Evolutionary conservation across 768 basidiomycete species (phyloP), one percentile per base, ranked within the genome.

Genomic region (Daedaleopsis sinensis): DNA sequence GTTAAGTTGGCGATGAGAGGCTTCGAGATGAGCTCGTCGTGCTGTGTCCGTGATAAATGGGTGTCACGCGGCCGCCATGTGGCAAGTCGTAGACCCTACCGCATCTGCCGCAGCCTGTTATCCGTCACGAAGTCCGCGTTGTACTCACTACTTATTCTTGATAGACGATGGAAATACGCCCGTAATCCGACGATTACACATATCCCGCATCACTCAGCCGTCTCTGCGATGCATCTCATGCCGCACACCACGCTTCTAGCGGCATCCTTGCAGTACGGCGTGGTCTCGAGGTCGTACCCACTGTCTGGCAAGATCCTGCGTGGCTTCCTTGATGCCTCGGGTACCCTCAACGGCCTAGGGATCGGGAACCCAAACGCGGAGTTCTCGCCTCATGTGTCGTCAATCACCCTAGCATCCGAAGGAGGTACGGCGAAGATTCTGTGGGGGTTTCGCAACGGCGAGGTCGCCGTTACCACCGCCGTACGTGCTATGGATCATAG

Each of bases 351-450:
- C 43, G 87, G 86, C 7, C 64, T 85, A 18, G 86, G 87, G 2
- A 80, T 85, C 54, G 88, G 88, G 4, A 91, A 92, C 66, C 90
- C 89, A 4, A 91, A 91, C 65, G 82, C 82, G 13, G 89, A 92
- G 67, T 88, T 92, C 62, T 80, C 83, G 1, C 89, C 90, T 2
- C 79, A 91, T 54, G 80, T 91, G 12, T 83, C 87, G 15, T 71
- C 79, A 0, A 88, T 87, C 61, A 74, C 78, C 5, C 73, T 92
- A 23, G 67, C 80, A 18, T 87, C 89, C 0, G 82, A 84, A 24
- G 87, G 88, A 5, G 83, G 83, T 5, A 86, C 86, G 0, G 90
- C 84, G 11, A 85, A 84, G 57, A 78, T 90, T 13, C 74, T 84
- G 7, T 94, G 92, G 93, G 93, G 91, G 5, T 88, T 84, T 66